These are phyloP conservation scores for Penicillium robsamsonii DNA, from an alignment of 495 filamentous ascomycete genomes.

Conservation along the genomic window DNA sequence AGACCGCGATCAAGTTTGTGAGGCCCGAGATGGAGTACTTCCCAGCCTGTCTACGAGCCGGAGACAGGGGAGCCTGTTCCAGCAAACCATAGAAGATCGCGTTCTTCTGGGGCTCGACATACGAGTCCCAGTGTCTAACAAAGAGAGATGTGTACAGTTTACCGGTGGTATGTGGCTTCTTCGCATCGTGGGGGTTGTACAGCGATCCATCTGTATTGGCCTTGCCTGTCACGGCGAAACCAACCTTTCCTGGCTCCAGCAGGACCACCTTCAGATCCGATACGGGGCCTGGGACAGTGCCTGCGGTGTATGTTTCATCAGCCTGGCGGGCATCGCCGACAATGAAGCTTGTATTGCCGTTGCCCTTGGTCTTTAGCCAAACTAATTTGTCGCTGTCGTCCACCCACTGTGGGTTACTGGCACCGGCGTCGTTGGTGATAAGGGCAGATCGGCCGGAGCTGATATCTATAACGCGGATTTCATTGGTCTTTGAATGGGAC, in stretches of 20 bases:
- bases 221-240: constrained; percentile 65
- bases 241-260: constrained; percentile 61
- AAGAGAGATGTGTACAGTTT: constrained; percentile 55
- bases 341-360: constrained; percentile 65
- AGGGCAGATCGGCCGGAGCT: constrained; percentile 62
- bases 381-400: constrained; percentile 60
- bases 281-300: constrained; percentile 62
- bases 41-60: constrained; percentile 36
- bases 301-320: constrained; percentile 58
- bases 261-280: constrained; percentile 71
- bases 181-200: constrained; percentile 53
- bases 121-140: constrained; percentile 64
- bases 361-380: constrained; percentile 62
- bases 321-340: constrained; percentile 56
- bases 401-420: constrained; percentile 76
- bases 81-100: constrained; percentile 72
- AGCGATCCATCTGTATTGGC: constrained; percentile 56
- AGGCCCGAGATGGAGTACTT: constrained; percentile 48
- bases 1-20: constrained; percentile 48
- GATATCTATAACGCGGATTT: constrained; percentile 75
- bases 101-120: constrained; percentile 60
- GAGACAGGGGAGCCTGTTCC: constrained; percentile 43
- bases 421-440: constrained; percentile 60
- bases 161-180: constrained; percentile 51
- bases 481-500: constrained; percentile 67